These are phyloP conservation scores for Auxenochlorella pyrenoidosa DNA, from an alignment of 139 green algal species.

Conservation along the genomic window DNA sequence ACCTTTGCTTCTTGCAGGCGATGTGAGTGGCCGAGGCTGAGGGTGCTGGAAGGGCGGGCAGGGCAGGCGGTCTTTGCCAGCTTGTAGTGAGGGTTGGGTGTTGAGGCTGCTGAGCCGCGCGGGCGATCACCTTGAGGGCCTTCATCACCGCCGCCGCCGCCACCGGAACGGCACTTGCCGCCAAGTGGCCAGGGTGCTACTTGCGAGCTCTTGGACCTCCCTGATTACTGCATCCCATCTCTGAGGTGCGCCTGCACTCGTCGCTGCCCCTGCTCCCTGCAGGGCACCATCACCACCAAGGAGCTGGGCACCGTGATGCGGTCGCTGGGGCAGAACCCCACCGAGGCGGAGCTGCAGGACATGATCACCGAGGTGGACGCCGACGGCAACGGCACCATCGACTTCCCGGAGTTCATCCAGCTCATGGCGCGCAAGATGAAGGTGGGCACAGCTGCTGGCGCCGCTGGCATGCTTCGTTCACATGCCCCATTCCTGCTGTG, in stretches of 20 bases:
- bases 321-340: conserved; percentile 98
- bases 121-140: background rate
- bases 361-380: conserved; percentile 99
- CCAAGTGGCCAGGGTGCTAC: too few relatives aligned
- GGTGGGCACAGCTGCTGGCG: too few relatives aligned
- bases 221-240: too few relatives aligned
- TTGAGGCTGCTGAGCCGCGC: background rate
- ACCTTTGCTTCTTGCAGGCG: conserved; percentile 20
- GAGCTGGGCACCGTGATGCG: conserved; percentile 99
- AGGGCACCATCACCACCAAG: conserved; percentile 96
- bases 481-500: too few relatives aligned
- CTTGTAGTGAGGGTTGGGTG: too few relatives aligned
- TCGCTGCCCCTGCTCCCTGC: background rate
- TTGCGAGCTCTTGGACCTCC: too few relatives aligned
- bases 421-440: conserved; percentile 99
- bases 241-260: too few relatives aligned
- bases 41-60: too few relatives aligned
- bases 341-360: conserved; percentile 99
- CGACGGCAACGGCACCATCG: conserved; percentile 99
- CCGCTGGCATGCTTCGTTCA: too few relatives aligned
- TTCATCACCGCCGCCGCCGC: background rate
- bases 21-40: conserved; percentile 18
- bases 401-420: conserved; percentile 99
- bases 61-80: background rate
- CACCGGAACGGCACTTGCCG: too few relatives aligned